Conservation (phyloP, 2,329 filamentous ascomycete genomes). For the Trichophyton schoenleinii region DNA sequence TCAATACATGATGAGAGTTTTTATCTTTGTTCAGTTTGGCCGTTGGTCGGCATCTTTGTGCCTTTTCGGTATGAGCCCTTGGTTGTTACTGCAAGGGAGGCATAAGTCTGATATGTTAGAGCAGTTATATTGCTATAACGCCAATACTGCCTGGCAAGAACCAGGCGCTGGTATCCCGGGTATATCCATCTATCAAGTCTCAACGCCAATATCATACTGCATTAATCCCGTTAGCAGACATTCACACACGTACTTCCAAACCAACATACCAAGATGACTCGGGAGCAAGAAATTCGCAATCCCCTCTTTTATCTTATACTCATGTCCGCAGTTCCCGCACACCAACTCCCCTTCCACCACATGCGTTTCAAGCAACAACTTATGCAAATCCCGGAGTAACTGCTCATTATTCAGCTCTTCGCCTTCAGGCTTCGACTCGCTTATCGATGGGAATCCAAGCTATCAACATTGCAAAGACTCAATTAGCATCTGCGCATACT, state of each 20-base stretch:
- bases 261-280: conserved; percentile 57
- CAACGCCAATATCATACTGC: background rate
- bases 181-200: background rate
- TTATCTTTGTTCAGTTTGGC: background rate
- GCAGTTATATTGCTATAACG: too few species aligned
- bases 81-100: too few species aligned
- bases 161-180: background rate
- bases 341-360: conserved; percentile 79
- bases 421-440: conserved; percentile 50
- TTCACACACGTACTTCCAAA: background rate
- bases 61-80: too few species aligned
- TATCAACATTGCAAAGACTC: conserved; percentile 24
- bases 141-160: too few species aligned
- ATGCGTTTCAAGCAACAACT: conserved; percentile 74
- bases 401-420: conserved; percentile 54
- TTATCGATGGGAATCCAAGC: conserved; percentile 68
- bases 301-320: conserved; percentile 88
- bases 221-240: background rate
- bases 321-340: conserved; percentile 82
- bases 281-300: conserved; percentile 94
- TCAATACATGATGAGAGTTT: background rate
- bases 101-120: too few species aligned
- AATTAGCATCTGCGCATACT: background rate
- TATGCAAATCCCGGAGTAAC: conserved; percentile 64
- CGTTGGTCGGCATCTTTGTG: too few species aligned